Percentiles rank a stretch among this genome's conserved stretches.
These are phyloP conservation scores for Kalmusia sp. DNA, from an alignment of 2,329 filamentous ascomycete genomes.

Conservation along the genomic window DNA sequence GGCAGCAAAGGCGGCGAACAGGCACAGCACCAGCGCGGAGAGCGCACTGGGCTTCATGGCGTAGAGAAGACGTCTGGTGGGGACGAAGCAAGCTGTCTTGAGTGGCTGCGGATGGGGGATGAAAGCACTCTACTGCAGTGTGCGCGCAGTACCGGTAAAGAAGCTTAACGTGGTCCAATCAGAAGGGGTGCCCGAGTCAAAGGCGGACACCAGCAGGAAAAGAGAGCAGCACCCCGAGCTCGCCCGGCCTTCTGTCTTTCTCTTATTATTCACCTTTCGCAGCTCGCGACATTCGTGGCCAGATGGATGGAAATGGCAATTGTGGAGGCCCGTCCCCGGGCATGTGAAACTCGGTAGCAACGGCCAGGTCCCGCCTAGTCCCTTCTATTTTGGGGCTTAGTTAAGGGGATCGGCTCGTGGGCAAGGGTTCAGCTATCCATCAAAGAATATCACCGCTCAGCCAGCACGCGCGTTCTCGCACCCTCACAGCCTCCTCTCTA, in stretches of 20 bases:
- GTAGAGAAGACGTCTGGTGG: conserved; percentile 11
- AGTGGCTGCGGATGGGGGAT: conserved; percentile 31
- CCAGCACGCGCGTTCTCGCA: conserved; percentile 12
- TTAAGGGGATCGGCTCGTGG: conserved; percentile 8
- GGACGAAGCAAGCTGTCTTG: conserved; percentile 18
- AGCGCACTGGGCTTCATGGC: conserved; percentile 74
- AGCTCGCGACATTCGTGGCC: background rate
- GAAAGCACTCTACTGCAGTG: conserved; percentile 31
- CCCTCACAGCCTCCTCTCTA: conserved; percentile 18
- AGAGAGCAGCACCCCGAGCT: conserved; percentile 3
- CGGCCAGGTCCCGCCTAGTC: conserved; percentile 4
- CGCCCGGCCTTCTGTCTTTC: background rate
- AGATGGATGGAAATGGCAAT: conserved; percentile 4
- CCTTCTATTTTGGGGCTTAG: conserved; percentile 4
- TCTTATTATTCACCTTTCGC: background rate
- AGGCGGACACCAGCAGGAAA: conserved; percentile 1
- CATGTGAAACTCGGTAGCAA: conserved; percentile 9
- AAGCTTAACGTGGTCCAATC: conserved; percentile 37
- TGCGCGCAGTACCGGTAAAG: conserved; percentile 31
- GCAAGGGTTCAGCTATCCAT: conserved; percentile 4
- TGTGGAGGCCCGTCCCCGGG: background rate
- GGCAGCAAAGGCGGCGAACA: conserved; percentile 72
- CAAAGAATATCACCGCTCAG: conserved; percentile 8
- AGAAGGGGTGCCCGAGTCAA: background rate
- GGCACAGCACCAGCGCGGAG: conserved; percentile 72